Evolutionary conservation across 2,329 filamentous ascomycete species (phyloP), one percentile per base, ranked within the genome.

Genomic region (Chaetomium strumarium): DNA sequence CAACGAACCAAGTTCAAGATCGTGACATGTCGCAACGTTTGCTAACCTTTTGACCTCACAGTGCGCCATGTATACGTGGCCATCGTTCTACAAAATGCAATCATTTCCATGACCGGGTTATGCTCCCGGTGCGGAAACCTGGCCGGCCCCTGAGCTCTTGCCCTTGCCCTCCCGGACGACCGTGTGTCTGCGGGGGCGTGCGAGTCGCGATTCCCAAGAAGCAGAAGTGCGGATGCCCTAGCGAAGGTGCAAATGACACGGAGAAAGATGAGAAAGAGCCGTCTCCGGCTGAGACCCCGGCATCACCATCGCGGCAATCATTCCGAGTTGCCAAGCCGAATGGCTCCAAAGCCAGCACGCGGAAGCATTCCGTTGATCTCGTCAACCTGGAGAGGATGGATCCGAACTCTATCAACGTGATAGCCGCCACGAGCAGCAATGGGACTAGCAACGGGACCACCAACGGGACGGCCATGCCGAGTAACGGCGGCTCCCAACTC

Each of bases 11-110:
- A 13, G 34, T 14, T 36, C 13, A n/a, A 2, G 7, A 44, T 14
- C 13, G 34, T 24, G n/a, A 19, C 38, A 46, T 20, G 9, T 9
- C 31, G n/a, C 14, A 14, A 24, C 10, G 17, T 19, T 33, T 55
- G 56, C 54, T 62, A 52, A 61, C 51, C 55, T 37, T 20, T 16
- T 34, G 31, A 46, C 52, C 41, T 44, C 51, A 43, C 61, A 88
- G 85, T 69, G 81, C 81, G 74, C 84, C 85, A 64, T 88, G 85
- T 66, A 88, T 88, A 61, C 82, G 85, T 63, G 85, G 85, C 52
- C 85, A 89, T 68, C 82, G 85, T 62, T 88, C 85, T 30, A 87
- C 85, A 48, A 87, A 86, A 73, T 89, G 85, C 68, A 83, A 79
- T 44, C 85, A 89, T 65, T 76, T 75, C 55, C 75, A 77, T 58